Base-by-base conservation (phyloP, 176 grass and related monocot species). In the Triticum monococcum region DNA sequence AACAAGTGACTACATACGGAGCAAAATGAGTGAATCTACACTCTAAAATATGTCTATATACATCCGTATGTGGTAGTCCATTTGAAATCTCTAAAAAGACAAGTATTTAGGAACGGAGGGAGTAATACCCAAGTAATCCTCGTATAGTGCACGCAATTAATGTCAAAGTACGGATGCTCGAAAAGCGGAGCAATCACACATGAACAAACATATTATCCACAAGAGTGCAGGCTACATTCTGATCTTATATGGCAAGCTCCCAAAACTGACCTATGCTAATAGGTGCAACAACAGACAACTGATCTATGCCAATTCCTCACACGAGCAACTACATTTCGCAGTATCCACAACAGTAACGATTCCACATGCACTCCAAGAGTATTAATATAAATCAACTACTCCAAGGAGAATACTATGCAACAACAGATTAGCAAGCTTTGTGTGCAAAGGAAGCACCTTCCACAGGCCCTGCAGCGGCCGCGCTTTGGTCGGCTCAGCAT, bases 401-500 rank as follows among this genome's bases (percentile, higher is more conserved):
- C 59, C 82, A 67, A 36, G 35, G 35, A 50, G 75, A 81, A 69
- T n/a, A 71, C 8, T 59, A 40, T 56, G 67, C 43, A 62, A 37
- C 60, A 77, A 36, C 63, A 56, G 70, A 77, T 16, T 23, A 54
- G 70, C 41, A 63, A 90, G 38, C 72, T 41, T 13, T 70, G 63
- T 63, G 81, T 8, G 40, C 82, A 79, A 71, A 78, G 61, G 82
- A 83, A 80, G 82, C 87, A 94, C 92, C 92, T 94, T 92, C 92
- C 92, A 92, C 73, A 92, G 57, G n/a, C 92, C 92, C 62, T 94
- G 92, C 22, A 94, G 69, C 14, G 85, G 92, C 12, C 90, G 79
- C 3, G 62, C 81, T 65, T 68, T 30, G 2, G 92, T 94, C 0
- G 92, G 87, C 80, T 90, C 82, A 0, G 65, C 69, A n/a, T 89